phyloP scores from a whole-genome alignment of 805 yeast genomes.

The Candida boidinii region DNA sequence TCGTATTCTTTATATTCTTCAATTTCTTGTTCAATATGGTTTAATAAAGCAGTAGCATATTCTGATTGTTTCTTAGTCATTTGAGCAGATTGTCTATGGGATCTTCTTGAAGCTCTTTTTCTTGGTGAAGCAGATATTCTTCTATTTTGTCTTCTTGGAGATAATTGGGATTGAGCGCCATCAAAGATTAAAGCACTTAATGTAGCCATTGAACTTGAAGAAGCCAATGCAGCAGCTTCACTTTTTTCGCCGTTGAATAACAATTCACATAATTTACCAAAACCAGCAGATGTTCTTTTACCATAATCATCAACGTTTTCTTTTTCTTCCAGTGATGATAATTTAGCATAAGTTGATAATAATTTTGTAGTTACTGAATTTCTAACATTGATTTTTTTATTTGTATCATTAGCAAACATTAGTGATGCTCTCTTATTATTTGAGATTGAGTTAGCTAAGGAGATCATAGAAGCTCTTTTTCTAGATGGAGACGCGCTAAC shows the following conservation, averaged over 20 bases:
- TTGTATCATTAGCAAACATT: slow-evolving; percentile 7
- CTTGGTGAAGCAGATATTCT: not conserved
- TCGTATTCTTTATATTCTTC: no score
- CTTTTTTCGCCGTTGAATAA: slow-evolving; percentile 61
- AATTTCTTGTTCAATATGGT: slow-evolving; percentile 6
- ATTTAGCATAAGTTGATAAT: slow-evolving; percentile 64
- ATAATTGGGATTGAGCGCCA: not conserved
- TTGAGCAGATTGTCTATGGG: slow-evolving; percentile 26
- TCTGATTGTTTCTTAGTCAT: slow-evolving; percentile 30
- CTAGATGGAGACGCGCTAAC: no score
- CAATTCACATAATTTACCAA: slow-evolving; percentile 70
- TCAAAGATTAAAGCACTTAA: slow-evolving; percentile 37
- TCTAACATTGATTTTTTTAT: slow-evolving; percentile 22
- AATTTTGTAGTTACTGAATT: slow-evolving; percentile 66
- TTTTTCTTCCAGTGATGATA: slow-evolving; percentile 42
- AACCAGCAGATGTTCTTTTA: slow-evolving; percentile 67
- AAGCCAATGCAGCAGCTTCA: slow-evolving; percentile 9
- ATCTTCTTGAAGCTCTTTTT: slow-evolving; percentile 3
- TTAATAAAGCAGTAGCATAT: slow-evolving; percentile 22
- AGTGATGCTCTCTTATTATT: slow-evolving; percentile 15
- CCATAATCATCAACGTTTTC: slow-evolving; percentile 65
- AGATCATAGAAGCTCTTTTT: slow-evolving; percentile 11
- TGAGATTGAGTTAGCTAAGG: not conserved
- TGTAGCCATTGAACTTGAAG: slow-evolving; percentile 40
- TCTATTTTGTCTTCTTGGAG: not conserved